These are phyloP conservation scores for Coemansia sp. DNA, from an alignment of 192 early-diverging fungal species.

Conservation along the genomic window DNA sequence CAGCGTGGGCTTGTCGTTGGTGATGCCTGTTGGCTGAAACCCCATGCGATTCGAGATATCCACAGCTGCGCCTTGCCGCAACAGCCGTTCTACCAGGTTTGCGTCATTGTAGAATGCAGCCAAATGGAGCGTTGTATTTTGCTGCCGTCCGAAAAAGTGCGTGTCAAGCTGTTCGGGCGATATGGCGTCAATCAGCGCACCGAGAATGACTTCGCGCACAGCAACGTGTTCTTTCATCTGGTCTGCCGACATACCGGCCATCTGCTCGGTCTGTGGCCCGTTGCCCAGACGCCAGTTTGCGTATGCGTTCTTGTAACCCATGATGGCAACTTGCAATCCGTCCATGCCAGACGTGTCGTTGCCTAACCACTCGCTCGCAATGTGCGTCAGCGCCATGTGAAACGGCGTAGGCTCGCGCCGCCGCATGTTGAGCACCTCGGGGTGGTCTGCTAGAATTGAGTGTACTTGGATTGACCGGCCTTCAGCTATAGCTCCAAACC, in stretches of 20 bases:
- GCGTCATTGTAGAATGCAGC: constrained; percentile 57
- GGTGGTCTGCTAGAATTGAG: constrained; percentile 52
- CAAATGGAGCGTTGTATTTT: constrained; percentile 55
- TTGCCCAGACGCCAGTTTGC: constrained; percentile 54
- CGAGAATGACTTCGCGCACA: constrained; percentile 51
- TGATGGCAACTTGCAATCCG: constrained; percentile 56
- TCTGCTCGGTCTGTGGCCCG: constrained; percentile 43
- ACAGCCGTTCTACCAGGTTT: constrained; percentile 48
- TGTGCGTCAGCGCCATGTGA: constrained; percentile 48
- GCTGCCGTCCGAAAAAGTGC: constrained; percentile 54
- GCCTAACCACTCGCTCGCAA: constrained; percentile 53
- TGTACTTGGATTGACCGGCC: constrained; percentile 55
- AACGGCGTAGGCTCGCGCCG: constrained; percentile 54
- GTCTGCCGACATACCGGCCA: constrained; percentile 47
- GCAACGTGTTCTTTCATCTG: constrained; percentile 53
- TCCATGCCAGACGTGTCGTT: constrained; percentile 58
- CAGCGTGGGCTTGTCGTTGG: constrained; percentile 51
- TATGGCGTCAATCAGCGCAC: constrained; percentile 52
- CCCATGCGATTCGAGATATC: constrained; percentile 55
- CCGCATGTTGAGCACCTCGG: constrained; percentile 50
- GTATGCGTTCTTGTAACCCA: constrained; percentile 56
- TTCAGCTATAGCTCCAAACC: constrained; percentile 57
- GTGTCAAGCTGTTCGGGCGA: constrained; percentile 53
- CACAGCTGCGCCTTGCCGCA: constrained; percentile 53
- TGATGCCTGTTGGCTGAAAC: constrained; percentile 43